Evolutionary conservation across 148 eudicot species (phyloP), one percentile per base, ranked within the genome.

Genomic region (Rhododendron williamsianum): DNA sequence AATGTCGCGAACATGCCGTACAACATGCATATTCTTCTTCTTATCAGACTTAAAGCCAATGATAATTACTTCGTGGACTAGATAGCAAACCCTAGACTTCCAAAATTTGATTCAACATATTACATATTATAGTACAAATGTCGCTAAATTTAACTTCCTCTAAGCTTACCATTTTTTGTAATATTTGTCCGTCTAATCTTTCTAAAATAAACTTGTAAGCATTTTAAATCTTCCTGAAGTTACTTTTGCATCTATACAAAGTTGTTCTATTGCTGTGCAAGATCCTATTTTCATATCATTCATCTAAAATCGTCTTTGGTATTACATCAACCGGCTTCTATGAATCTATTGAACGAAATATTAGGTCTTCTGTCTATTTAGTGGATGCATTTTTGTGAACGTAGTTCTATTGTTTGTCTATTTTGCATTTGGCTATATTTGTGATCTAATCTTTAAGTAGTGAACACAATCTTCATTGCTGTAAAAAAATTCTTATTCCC

Each of bases 401-500:
- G 1, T 77, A 43, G 27, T 41, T 77, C 30, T 18, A 77, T 27
- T 25, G 33, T 5, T 46, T 46, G 36, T 78, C 52, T 10, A n/a
- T n/a, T 25, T 78, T 54, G 56, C 18, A 45, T 11, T 11, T 23
- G 58, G 56, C 36, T 45, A 27, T 82, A 81, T 76, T 21, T 80
- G 36, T 83, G 45, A 46, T 27, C 78, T 88, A 79, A 23, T 74
- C 83, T 27, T 71, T 51, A 13, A 6, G 48, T 30, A 76, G 81
- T 76, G 36, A 33, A 19, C 30, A 43, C 21, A 83, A 38, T 27
- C n/a, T 77, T 52, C 27, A 60, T 45, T 79, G 2, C 27, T 38
- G 35, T 33, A 41, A 9, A 41, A 41, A 41, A 41, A 0, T 41
- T 41, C 45, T 5, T 54, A 43, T 23, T 87, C 30, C 12, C 21